phyloP scores from a whole-genome alignment of 495 filamentous ascomycete genomes.

The Platismatia glauca region DNA sequence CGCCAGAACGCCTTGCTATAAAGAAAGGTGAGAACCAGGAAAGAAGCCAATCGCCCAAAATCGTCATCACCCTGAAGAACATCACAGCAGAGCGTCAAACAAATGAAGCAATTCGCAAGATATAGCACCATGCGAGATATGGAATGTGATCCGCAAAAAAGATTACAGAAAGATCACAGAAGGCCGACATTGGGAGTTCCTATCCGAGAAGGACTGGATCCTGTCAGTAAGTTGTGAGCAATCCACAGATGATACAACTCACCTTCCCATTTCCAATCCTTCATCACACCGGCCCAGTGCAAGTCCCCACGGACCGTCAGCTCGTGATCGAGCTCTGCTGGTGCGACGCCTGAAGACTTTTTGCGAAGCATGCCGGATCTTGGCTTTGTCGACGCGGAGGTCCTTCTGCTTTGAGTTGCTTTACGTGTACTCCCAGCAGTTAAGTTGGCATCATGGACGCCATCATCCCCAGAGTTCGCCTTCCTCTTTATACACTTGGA shows the following conservation, averaged over 20 bases:
- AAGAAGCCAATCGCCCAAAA: background rate
- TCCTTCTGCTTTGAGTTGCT: background rate
- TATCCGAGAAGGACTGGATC: conserved; percentile 36
- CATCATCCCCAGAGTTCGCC: conserved; percentile 1
- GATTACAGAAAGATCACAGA: background rate
- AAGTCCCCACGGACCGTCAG: conserved; percentile 57
- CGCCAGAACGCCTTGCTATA: conserved; percentile 14
- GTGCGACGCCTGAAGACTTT: conserved; percentile 17
- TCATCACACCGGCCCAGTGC: conserved; percentile 76
- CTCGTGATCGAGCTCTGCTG: conserved; percentile 48
- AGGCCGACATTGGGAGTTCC: background rate
- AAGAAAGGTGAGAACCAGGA: background rate
- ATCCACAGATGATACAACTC: conserved; percentile 23
- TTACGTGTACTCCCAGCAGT: background rate
- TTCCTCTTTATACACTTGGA: conserved; percentile 8
- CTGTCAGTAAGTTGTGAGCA: conserved; percentile 5
- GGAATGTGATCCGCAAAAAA: no score
- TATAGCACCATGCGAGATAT: background rate
- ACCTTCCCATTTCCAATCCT: conserved; percentile 75
- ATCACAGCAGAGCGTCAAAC: background rate
- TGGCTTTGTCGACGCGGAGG: background rate
- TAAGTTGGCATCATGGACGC: background rate
- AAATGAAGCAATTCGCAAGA: background rate
- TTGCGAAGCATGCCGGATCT: background rate
- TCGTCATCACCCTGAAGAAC: conserved; percentile 1